Evolutionary conservation across 1,284 basidiomycete genomes (phyloP).

Genomic region (Leccinum fallax): DNA sequence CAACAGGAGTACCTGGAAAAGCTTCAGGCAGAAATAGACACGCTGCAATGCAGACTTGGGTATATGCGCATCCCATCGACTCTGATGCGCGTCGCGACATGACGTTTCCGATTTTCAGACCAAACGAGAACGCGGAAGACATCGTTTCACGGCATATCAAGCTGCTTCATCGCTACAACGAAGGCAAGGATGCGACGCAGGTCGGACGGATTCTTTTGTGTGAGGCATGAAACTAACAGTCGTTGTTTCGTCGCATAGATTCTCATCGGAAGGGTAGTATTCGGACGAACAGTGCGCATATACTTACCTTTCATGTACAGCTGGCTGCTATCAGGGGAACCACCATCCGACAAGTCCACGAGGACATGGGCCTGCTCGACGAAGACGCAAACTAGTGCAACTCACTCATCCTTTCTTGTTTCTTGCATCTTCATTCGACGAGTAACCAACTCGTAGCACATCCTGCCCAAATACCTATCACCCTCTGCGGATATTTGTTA

Average conservation of each 20-base stretch:
- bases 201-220: conserved; percentile 33
- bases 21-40: conserved; percentile 55
- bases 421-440: conserved; percentile 25
- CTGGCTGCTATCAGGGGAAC: conserved; percentile 64
- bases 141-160: conserved; percentile 73
- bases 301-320: conserved; percentile 39
- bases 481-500: conserved; percentile 13
- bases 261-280: conserved; percentile 35
- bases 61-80: conserved; percentile 32
- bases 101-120: conserved; percentile 35
- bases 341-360: conserved; percentile 71
- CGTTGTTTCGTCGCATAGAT: conserved; percentile 22
- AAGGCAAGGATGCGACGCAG: conserved; percentile 80
- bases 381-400: conserved; percentile 39
- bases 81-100: neutral
- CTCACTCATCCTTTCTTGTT: neutral
- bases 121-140: conserved; percentile 57
- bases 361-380: conserved; percentile 59
- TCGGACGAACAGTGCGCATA: conserved; percentile 34
- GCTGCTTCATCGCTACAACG: conserved; percentile 74
- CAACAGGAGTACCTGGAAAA: conserved; percentile 54
- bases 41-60: conserved; percentile 58
- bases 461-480: conserved; percentile 62
- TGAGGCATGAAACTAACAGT: conserved; percentile 1
- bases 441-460: conserved; percentile 77